A percentile compares a stretch with the other conserved stretches of the same genome.
Evolutionary conservation across 2,329 filamentous ascomycete species (phyloP).

Genomic region (Beauveria bassiana): DNA sequence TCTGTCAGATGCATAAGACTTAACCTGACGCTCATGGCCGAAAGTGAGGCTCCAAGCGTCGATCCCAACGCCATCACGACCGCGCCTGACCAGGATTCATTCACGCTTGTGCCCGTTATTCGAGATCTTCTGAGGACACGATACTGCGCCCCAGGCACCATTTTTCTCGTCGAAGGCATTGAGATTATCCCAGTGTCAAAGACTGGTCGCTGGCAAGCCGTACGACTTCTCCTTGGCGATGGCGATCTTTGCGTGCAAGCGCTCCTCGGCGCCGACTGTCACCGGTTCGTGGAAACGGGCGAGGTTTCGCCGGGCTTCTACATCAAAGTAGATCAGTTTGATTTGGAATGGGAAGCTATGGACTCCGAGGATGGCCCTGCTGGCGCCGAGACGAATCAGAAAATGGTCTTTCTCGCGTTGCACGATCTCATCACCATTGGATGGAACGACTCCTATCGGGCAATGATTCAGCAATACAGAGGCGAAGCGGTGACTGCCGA

Average conservation of each 20-base stretch:
- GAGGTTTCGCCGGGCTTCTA: constrained; percentile 42
- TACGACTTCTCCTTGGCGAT: constrained; percentile 44
- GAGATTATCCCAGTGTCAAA: constrained; percentile 28
- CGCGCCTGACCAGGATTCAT: constrained; percentile 17
- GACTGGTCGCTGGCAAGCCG: constrained; percentile 32
- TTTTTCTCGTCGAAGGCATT: constrained; percentile 44
- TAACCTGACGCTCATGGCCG: constrained; percentile 14
- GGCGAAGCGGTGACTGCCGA: neutral
- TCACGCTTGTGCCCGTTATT: constrained; percentile 33
- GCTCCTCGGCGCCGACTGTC: constrained; percentile 36
- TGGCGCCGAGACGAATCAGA: neutral
- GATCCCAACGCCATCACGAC: constrained; percentile 22
- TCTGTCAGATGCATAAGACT: neutral
- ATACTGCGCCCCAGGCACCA: constrained; percentile 37
- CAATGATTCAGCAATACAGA: constrained; percentile 14
- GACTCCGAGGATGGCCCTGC: constrained; percentile 9
- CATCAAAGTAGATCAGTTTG: constrained; percentile 36
- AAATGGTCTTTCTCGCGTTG: constrained; percentile 38
- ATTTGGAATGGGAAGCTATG: constrained; percentile 23
- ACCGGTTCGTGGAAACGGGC: constrained; percentile 38
- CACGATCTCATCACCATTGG: constrained; percentile 38
- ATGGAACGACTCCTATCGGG: constrained; percentile 36
- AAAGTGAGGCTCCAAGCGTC: constrained; percentile 14
- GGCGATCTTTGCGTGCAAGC: constrained; percentile 48
- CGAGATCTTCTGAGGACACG: constrained; percentile 40